These are phyloP conservation scores for Grammothele lineata DNA, from an alignment of 768 basidiomycete genomes.

Conservation along the genomic window DNA sequence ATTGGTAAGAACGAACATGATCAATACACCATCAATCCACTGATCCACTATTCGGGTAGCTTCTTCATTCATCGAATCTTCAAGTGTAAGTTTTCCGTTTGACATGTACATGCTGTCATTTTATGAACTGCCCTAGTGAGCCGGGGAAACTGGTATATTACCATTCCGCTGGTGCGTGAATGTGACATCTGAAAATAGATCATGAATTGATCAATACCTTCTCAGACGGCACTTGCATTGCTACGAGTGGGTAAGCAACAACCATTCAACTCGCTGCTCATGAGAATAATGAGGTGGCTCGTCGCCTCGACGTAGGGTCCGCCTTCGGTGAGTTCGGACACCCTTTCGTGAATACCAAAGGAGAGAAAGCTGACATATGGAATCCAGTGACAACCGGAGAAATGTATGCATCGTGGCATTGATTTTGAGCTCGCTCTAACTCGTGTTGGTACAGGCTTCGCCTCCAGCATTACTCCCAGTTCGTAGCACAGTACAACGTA, in stretches of 20 bases:
- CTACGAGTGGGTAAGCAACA: slow-evolving; percentile 16
- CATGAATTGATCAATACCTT: too few species aligned
- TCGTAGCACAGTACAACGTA: slow-evolving; percentile 13
- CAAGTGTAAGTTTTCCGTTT: slow-evolving; percentile 12
- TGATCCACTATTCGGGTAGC: slow-evolving; percentile 3
- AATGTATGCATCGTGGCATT: too few species aligned
- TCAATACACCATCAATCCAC: too few species aligned
- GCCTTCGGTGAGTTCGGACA: slow-evolving; percentile 3
- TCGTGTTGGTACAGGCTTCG: too few species aligned
- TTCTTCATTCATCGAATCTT: slow-evolving; percentile 23
- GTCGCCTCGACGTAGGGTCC: background rate
- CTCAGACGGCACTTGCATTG: slow-evolving; percentile 12
- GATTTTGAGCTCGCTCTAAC: too few species aligned
- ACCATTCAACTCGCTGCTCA: too few species aligned
- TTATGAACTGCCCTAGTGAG: slow-evolving; percentile 8
- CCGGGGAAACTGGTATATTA: slow-evolving; percentile 18
- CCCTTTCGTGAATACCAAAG: too few species aligned
- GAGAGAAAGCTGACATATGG: too few species aligned
- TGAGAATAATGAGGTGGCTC: too few species aligned
- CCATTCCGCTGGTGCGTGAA: slow-evolving; percentile 10
- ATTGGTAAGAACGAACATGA: slow-evolving; percentile 14
- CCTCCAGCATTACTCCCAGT: slow-evolving; percentile 12
- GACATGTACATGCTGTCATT: background rate
- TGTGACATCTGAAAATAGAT: background rate
- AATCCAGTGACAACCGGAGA: background rate